A percentile compares a stretch with the other conserved stretches of the same genome.
Conservation (phyloP, 192 early-diverging fungal genomes). For the Umbelopsis ramanniana region DNA sequence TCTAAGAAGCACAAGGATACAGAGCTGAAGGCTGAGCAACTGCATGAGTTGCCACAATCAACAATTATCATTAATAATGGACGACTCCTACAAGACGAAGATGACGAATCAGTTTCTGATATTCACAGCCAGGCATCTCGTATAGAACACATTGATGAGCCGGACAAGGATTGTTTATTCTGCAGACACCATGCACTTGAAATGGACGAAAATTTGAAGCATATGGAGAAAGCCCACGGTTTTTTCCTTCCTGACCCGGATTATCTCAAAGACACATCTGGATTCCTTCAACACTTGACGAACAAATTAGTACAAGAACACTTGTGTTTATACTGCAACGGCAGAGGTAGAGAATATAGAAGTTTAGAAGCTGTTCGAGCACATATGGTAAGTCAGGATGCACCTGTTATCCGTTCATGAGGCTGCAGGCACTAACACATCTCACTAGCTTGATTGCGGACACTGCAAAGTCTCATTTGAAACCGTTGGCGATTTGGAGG, state of each 20-base stretch:
- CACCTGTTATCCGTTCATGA: too few relatives aligned
- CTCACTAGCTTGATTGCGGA: conserved; percentile 76
- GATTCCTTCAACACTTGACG: conserved; percentile 86
- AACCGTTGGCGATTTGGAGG: conserved; percentile 84
- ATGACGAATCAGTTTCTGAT: conserved; percentile 5
- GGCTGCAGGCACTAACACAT: not conserved
- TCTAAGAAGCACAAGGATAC: conserved; percentile 95
- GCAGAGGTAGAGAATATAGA: conserved; percentile 81
- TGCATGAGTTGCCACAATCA: not conserved
- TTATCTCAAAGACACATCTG: conserved; percentile 85
- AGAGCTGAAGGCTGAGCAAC: conserved; percentile 47
- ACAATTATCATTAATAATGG: not conserved
- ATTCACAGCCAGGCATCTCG: conserved; percentile 10
- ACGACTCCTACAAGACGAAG: not conserved
- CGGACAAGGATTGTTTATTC: conserved; percentile 85
- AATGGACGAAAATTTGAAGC: conserved; percentile 79
- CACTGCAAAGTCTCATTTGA: conserved; percentile 97
- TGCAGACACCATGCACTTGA: conserved; percentile 68
- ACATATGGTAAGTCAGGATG: conserved; percentile 80
- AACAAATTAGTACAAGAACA: conserved; percentile 93
- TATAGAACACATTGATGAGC: conserved; percentile 1
- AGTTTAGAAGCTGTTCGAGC: conserved; percentile 86
- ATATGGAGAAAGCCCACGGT: conserved; percentile 89
- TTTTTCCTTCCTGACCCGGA: conserved; percentile 98
- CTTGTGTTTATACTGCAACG: conserved; percentile 95